Evolutionary conservation across 2,329 filamentous ascomycete species (phyloP).

Genomic region (Fusarium globosum): DNA sequence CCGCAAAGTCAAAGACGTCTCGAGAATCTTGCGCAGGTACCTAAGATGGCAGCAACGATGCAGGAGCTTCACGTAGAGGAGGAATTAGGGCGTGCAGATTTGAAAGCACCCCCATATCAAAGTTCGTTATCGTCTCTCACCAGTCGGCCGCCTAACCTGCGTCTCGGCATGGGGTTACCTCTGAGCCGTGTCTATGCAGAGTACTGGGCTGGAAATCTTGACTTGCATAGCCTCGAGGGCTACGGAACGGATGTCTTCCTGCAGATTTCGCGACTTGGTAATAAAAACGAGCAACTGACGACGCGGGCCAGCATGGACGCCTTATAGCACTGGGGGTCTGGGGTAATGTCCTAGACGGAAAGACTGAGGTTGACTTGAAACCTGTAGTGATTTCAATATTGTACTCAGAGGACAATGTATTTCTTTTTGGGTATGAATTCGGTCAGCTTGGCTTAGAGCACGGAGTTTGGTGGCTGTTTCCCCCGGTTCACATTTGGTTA

Average conservation of each 20-base stretch:
- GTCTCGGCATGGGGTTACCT: slow-evolving; percentile 91
- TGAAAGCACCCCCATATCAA: slow-evolving; percentile 55
- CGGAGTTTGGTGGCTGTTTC: slow-evolving; percentile 38
- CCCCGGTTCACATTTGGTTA: background rate
- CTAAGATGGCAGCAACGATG: slow-evolving; percentile 91
- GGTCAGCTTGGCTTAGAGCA: slow-evolving; percentile 35
- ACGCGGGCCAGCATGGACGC: slow-evolving; percentile 82
- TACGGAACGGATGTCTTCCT: slow-evolving; percentile 97
- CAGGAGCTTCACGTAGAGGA: slow-evolving; percentile 77
- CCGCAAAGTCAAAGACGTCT: slow-evolving; percentile 81
- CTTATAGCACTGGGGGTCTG: slow-evolving; percentile 58
- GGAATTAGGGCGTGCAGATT: slow-evolving; percentile 54
- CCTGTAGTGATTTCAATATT: background rate
- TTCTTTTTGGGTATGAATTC: slow-evolving; percentile 6
- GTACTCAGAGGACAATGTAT: slow-evolving; percentile 10
- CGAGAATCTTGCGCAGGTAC: slow-evolving; percentile 87
- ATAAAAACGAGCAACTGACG: slow-evolving; percentile 95
- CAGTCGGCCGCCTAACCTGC: slow-evolving; percentile 84
- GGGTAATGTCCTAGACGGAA: slow-evolving; percentile 18
- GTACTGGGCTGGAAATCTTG: slow-evolving; percentile 95
- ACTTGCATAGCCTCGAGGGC: slow-evolving; percentile 91
- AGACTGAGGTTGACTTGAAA: background rate
- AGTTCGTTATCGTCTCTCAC: slow-evolving; percentile 84
- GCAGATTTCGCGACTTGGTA: slow-evolving; percentile 95
- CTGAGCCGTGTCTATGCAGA: slow-evolving; percentile 96